phyloP scores from a whole-genome alignment of 2,329 filamentous ascomycete species.

The Penicillium sp. region DNA sequence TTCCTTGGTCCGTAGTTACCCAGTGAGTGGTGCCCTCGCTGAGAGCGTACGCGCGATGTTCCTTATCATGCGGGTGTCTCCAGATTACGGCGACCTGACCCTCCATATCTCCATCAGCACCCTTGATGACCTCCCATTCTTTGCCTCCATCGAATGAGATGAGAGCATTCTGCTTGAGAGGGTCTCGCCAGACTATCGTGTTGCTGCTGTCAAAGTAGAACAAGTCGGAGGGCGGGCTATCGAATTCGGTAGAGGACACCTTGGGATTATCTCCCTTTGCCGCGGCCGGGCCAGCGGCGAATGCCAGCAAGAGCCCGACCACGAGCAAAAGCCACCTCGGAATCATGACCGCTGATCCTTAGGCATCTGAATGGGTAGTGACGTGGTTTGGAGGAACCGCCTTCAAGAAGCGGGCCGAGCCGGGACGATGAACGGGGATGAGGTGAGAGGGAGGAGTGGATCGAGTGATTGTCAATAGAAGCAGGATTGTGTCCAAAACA shows the following conservation, averaged over 20 bases:
- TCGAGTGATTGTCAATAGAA: background rate
- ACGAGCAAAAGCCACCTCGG: slow-evolving; percentile 47
- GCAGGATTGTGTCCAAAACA: background rate
- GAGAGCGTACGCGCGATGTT: slow-evolving; percentile 72
- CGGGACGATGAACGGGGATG: slow-evolving; percentile 8
- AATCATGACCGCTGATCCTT: slow-evolving; percentile 36
- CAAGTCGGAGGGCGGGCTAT: slow-evolving; percentile 64
- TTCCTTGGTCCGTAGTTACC: slow-evolving; percentile 77
- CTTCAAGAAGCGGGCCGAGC: slow-evolving; percentile 15
- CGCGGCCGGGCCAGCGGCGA: slow-evolving; percentile 42
- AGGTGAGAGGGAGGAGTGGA: background rate
- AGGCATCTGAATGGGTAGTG: slow-evolving; percentile 29
- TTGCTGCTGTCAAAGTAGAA: slow-evolving; percentile 93
- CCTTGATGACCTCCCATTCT: slow-evolving; percentile 68
- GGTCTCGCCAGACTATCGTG: slow-evolving; percentile 72
- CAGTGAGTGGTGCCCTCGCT: slow-evolving; percentile 70
- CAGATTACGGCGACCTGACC: slow-evolving; percentile 57
- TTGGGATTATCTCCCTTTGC: slow-evolving; percentile 63
- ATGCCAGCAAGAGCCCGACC: slow-evolving; percentile 53
- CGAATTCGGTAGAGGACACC: slow-evolving; percentile 64
- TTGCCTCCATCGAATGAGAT: slow-evolving; percentile 78
- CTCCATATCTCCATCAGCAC: slow-evolving; percentile 53
- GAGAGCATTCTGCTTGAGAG: slow-evolving; percentile 63
- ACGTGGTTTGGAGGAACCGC: slow-evolving; percentile 1
- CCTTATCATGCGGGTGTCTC: slow-evolving; percentile 74